phyloP scores from a whole-genome alignment of 306 rosid species.

The Vigna reflexopilosa region DNA sequence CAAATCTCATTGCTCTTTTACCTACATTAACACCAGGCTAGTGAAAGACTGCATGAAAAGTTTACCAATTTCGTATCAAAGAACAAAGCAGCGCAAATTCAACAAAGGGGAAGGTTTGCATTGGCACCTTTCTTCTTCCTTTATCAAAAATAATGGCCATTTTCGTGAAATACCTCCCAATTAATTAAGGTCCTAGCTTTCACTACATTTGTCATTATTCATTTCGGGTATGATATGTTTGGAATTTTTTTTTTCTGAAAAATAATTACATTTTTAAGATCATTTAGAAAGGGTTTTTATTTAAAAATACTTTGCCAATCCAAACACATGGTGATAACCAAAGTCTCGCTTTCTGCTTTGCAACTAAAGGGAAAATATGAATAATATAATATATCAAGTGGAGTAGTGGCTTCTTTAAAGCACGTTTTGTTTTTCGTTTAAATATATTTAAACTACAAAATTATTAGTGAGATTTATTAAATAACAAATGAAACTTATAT shows the following conservation, averaged over 20 bases:
- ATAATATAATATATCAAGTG: neutral
- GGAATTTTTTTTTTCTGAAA: neutral
- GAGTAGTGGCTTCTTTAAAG: neutral
- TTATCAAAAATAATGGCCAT: conserved; percentile 39
- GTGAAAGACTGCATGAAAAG: conserved; percentile 87
- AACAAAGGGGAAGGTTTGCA: conserved; percentile 82
- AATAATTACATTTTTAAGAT: neutral
- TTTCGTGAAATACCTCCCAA: conserved; percentile 37
- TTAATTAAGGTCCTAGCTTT: conserved; percentile 14
- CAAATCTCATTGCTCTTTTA: conserved; percentile 41
- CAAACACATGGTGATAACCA: neutral
- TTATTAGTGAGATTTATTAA: neutral
- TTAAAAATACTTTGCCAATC: neutral
- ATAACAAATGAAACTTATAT: too few species aligned
- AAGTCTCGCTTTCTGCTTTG: neutral
- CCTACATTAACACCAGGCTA: conserved; percentile 71
- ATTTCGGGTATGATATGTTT: neutral
- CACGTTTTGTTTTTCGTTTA: neutral
- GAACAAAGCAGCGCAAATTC: conserved; percentile 96
- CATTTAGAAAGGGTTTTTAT: neutral
- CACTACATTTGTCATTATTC: conserved; percentile 12
- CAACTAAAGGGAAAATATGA: neutral
- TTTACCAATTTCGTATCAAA: conserved; percentile 71
- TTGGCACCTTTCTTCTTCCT: conserved; percentile 36
- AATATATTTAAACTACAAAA: too few species aligned